Evolutionary conservation across 1,139 yeast species (phyloP).

Genomic region (Wickerhamomyces sp.): DNA sequence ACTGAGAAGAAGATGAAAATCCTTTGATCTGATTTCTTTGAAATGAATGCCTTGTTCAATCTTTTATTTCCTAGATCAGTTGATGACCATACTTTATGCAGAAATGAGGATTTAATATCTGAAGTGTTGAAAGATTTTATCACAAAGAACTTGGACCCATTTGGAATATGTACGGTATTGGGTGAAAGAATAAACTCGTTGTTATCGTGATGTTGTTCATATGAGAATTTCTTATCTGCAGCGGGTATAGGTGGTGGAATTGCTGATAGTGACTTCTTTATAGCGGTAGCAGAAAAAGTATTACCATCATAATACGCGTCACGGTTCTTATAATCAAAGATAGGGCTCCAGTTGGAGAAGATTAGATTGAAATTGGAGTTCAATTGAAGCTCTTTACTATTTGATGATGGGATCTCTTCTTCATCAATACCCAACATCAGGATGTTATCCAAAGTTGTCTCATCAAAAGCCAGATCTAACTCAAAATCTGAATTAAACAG

Average conservation of each 20-base stretch:
- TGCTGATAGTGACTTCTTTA: neutral
- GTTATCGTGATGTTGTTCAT: neutral
- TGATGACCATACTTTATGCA: conserved; percentile 53
- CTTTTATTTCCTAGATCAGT: conserved; percentile 53
- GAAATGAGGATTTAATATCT: conserved; percentile 46
- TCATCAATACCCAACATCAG: too few relatives aligned
- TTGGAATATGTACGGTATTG: conserved; percentile 22
- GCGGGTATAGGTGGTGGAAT: neutral
- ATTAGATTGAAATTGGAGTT: conserved; percentile 16
- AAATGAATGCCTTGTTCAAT: conserved; percentile 36
- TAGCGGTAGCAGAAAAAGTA: neutral
- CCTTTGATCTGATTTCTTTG: conserved; percentile 21
- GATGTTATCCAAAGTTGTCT: neutral
- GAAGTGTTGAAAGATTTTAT: conserved; percentile 48
- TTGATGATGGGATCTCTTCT: neutral
- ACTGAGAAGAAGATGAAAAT: conserved; percentile 53
- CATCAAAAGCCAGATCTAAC: neutral
- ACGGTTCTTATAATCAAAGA: neutral
- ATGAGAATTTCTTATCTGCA: too few relatives aligned
- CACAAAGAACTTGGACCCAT: conserved; percentile 43
- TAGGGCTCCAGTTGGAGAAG: conserved; percentile 10
- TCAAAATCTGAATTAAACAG: neutral
- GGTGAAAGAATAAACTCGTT: conserved; percentile 11
- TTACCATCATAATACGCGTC: conserved; percentile 2
- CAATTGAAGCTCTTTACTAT: conserved; percentile 4